phyloP scores from a whole-genome alignment of 108 stramenopile species.

The Pseudonitzschia pungens region DNA sequence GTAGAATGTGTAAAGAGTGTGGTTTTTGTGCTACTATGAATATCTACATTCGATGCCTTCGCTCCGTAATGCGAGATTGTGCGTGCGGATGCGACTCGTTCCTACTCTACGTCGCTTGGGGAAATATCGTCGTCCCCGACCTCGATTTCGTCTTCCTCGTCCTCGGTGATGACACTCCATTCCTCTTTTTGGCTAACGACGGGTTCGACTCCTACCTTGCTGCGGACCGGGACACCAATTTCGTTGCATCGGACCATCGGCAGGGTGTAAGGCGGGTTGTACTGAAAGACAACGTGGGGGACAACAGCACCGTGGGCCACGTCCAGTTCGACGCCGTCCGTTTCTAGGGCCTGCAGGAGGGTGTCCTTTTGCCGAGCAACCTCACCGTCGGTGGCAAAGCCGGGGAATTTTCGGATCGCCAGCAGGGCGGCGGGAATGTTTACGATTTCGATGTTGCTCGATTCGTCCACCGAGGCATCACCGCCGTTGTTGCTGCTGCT shows the following conservation, averaged over 20 bases:
- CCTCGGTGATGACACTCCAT: slow-evolving; percentile 27
- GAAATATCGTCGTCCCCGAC: slow-evolving; percentile 16
- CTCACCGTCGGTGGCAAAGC: slow-evolving; percentile 92
- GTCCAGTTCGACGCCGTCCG: slow-evolving; percentile 82
- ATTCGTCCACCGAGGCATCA: background rate
- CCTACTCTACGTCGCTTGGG: slow-evolving; percentile 21
- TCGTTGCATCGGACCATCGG: slow-evolving; percentile 90
- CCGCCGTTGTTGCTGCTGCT: background rate
- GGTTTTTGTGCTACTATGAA: too few relatives aligned
- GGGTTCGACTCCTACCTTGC: slow-evolving; percentile 1
- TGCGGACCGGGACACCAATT: slow-evolving; percentile 72
- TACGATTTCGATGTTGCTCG: slow-evolving; percentile 60
- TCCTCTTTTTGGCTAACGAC: slow-evolving; percentile 22
- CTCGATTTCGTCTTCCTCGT: slow-evolving; percentile 8
- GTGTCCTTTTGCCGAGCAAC: slow-evolving; percentile 85
- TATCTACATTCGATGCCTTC: too few relatives aligned
- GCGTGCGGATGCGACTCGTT: background rate
- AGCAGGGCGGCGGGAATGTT: slow-evolving; percentile 70
- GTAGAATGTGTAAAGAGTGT: too few relatives aligned
- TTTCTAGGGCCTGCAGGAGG: slow-evolving; percentile 61
- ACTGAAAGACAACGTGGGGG: slow-evolving; percentile 87
- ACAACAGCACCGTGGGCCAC: slow-evolving; percentile 71
- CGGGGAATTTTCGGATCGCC: slow-evolving; percentile 79
- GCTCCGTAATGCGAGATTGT: background rate
- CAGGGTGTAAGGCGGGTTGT: slow-evolving; percentile 94